Evolutionary conservation across 257 asterid species (phyloP).

Genomic region (Verbascum thapsus): DNA sequence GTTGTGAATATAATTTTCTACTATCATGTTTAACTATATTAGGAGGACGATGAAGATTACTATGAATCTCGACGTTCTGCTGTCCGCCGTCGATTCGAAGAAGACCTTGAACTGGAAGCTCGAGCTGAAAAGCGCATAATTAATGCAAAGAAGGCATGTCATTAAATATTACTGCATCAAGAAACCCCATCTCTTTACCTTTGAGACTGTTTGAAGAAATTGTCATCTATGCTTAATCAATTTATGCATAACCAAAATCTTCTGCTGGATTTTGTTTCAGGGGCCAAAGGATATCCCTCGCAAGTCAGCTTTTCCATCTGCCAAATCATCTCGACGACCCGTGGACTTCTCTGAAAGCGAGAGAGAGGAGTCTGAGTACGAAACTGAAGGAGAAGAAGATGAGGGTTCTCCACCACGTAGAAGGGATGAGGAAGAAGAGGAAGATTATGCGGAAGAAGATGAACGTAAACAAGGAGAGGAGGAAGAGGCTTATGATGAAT

Average conservation of each 20-base stretch:
- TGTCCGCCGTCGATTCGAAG: slow-evolving; percentile 78
- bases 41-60: slow-evolving; percentile 86
- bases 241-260: no score
- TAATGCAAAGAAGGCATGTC: slow-evolving; percentile 85
- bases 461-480: slow-evolving; percentile 65
- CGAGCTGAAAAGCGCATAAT: slow-evolving; percentile 92
- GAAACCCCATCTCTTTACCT: slow-evolving; percentile 12
- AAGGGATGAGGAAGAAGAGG: slow-evolving; percentile 60
- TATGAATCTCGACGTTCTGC: slow-evolving; percentile 74
- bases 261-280: slow-evolving; percentile 40
- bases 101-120: slow-evolving; percentile 89
- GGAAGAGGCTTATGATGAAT: slow-evolving; percentile 70
- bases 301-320: slow-evolving; percentile 52
- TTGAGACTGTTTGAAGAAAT: slow-evolving; percentile 11
- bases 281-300: slow-evolving; percentile 64
- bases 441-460: slow-evolving; percentile 75
- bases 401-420: slow-evolving; percentile 56
- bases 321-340: slow-evolving; percentile 71
- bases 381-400: slow-evolving; percentile 90
- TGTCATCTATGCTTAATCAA: slow-evolving; percentile 20
- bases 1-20: slow-evolving; percentile 15
- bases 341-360: slow-evolving; percentile 82
- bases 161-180: slow-evolving; percentile 22
- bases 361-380: slow-evolving; percentile 92
- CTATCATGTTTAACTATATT: slow-evolving; percentile 29